A percentile compares a stretch with the other conserved stretches of the same genome.
Evolutionary conservation across 345 rosid species (phyloP).

Genomic region (Eucalyptus viminalis): DNA sequence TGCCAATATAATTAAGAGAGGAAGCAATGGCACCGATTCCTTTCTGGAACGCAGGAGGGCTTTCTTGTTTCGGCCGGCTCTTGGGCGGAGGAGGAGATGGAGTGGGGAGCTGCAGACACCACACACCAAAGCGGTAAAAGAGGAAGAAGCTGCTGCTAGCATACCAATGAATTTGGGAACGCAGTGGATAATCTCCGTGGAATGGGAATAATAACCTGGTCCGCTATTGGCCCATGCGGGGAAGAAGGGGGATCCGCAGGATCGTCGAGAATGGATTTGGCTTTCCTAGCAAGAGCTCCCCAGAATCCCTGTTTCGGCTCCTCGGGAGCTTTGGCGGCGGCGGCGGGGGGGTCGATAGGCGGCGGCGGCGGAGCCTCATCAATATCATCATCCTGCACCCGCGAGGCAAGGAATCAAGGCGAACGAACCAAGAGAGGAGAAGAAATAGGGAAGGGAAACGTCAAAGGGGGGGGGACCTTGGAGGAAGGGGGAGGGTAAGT

Average conservation of each 20-base stretch:
- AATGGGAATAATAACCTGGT: neutral
- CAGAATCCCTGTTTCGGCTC: conserved; percentile 72
- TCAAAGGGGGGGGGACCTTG: neutral
- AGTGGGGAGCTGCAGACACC: conserved; percentile 13
- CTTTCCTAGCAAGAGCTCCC: conserved; percentile 85
- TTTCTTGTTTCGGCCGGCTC: conserved; percentile 16
- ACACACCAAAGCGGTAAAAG: neutral
- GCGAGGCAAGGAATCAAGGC: neutral
- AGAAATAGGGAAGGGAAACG: neutral
- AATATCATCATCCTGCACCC: conserved; percentile 16
- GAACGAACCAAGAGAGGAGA: neutral
- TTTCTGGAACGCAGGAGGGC: conserved; percentile 46
- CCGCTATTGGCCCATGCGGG: neutral
- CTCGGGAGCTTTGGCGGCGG: neutral
- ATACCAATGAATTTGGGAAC: neutral
- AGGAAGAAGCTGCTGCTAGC: neutral
- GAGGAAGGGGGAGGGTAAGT: neutral
- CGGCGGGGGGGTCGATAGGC: neutral
- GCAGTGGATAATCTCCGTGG: neutral
- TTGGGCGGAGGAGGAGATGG: conserved; percentile 8
- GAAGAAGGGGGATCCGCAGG: conserved; percentile 2
- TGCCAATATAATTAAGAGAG: conserved; percentile 58
- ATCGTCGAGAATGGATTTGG: conserved; percentile 76
- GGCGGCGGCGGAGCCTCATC: neutral
- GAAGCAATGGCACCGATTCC: conserved; percentile 59